Percentiles rank a stretch among this genome's conserved stretches.
phyloP scores from a whole-genome alignment of 768 basidiomycete species.

The Bullera alba region DNA sequence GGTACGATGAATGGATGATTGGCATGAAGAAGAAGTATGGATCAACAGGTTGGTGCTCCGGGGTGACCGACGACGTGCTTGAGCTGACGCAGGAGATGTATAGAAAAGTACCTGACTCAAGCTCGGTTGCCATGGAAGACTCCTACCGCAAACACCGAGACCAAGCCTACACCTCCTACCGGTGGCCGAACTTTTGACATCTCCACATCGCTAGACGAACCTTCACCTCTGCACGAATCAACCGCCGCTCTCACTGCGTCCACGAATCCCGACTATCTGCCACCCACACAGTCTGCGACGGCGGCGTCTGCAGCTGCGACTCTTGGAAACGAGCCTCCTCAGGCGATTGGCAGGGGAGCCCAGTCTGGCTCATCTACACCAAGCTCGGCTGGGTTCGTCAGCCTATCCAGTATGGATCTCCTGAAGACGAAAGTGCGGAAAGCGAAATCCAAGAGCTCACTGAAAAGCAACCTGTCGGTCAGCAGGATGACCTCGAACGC shows the following conservation, averaged over 20 bases:
- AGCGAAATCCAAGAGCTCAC: background rate
- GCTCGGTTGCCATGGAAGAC: slow-evolving; percentile 35
- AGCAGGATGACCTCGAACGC: background rate
- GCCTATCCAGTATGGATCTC: slow-evolving; percentile 12
- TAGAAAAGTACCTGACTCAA: slow-evolving; percentile 39
- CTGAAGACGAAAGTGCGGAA: background rate
- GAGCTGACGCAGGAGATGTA: background rate
- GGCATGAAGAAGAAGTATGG: slow-evolving; percentile 32
- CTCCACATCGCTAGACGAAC: background rate
- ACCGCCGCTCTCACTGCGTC: background rate
- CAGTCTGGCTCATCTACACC: slow-evolving; percentile 23
- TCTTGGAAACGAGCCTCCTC: background rate
- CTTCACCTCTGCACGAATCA: background rate
- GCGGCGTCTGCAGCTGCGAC: background rate
- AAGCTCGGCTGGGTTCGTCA: slow-evolving; percentile 25
- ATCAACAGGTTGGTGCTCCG: slow-evolving; percentile 31
- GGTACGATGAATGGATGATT: slow-evolving; percentile 37
- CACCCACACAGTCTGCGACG: background rate
- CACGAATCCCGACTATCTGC: background rate
- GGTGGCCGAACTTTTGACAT: background rate
- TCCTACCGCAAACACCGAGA: slow-evolving; percentile 1
- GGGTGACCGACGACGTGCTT: background rate
- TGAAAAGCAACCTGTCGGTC: background rate
- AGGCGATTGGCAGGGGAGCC: background rate
- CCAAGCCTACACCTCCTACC: background rate